Evolutionary conservation across 257 asterid species (phyloP).

Genomic region (Plantago major): DNA sequence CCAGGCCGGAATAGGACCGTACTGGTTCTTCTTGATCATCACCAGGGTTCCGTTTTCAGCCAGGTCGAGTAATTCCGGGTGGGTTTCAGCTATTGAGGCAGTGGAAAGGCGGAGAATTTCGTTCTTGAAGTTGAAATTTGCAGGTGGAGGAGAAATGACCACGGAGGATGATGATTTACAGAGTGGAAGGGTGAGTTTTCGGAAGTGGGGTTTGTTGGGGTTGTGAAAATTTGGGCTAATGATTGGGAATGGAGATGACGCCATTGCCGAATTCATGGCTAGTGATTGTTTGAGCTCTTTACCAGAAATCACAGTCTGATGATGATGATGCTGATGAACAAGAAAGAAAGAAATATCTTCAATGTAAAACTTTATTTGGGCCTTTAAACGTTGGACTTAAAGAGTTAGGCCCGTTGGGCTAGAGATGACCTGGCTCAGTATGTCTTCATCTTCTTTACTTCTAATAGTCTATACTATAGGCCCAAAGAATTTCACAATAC

Average conservation of each 20-base stretch:
- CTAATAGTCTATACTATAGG: no score
- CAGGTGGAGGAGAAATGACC: constrained; percentile 65
- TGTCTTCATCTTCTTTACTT: no score
- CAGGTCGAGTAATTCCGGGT: constrained; percentile 69
- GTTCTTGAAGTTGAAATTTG: constrained; percentile 54
- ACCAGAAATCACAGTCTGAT: background rate
- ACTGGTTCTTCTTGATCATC: constrained; percentile 51
- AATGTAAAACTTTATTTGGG: no score
- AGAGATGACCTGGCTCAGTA: no score
- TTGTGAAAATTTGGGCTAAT: background rate
- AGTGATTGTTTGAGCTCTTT: background rate
- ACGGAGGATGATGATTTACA: constrained; percentile 27
- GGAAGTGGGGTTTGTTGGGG: constrained; percentile 16
- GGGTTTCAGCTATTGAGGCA: constrained; percentile 46
- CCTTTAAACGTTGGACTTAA: no score
- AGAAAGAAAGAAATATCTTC: no score
- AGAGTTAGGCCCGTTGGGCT: no score
- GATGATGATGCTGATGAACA: background rate
- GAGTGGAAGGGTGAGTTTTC: constrained; percentile 1
- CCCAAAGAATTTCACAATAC: no score
- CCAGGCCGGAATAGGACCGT: constrained; percentile 85
- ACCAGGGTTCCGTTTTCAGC: constrained; percentile 65
- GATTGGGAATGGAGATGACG: constrained; percentile 30
- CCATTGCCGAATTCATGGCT: constrained; percentile 29
- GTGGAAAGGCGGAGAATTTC: constrained; percentile 46